These are phyloP conservation scores for Leptodontidium sp. DNA, from an alignment of 2,329 filamentous ascomycete genomes.

Conservation along the genomic window DNA sequence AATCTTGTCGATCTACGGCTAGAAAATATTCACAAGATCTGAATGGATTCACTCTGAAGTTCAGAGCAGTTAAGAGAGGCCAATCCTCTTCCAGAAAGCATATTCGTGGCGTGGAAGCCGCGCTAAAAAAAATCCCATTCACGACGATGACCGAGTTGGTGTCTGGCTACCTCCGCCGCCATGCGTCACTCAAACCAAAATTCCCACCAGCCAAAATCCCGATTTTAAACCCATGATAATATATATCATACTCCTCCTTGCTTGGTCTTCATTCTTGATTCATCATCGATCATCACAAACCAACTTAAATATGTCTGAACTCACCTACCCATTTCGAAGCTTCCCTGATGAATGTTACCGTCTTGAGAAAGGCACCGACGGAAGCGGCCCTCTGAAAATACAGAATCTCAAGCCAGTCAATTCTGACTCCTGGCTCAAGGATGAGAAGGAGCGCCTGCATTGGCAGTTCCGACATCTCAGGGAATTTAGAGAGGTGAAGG, in stretches of 20 bases:
- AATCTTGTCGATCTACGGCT: too few species aligned
- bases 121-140: background rate
- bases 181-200: background rate
- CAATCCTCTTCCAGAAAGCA: too few species aligned
- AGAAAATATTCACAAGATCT: too few species aligned
- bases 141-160: background rate
- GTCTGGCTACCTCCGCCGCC: background rate
- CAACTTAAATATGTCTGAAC: background rate
- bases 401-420: background rate
- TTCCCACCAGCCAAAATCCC: background rate
- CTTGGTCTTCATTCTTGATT: background rate
- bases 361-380: background rate
- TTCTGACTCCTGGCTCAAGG: background rate
- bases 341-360: background rate
- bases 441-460: background rate
- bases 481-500: background rate
- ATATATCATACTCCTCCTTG: background rate
- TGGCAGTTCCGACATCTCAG: conserved; percentile 4
- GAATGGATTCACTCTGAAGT: too few species aligned
- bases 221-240: background rate
- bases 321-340: background rate
- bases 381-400: background rate
- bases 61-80: too few species aligned
- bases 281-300: background rate
- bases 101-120: too few species aligned